Base-by-base conservation (phyloP, 768 basidiomycete species). In the Suillus tomentosus region DNA sequence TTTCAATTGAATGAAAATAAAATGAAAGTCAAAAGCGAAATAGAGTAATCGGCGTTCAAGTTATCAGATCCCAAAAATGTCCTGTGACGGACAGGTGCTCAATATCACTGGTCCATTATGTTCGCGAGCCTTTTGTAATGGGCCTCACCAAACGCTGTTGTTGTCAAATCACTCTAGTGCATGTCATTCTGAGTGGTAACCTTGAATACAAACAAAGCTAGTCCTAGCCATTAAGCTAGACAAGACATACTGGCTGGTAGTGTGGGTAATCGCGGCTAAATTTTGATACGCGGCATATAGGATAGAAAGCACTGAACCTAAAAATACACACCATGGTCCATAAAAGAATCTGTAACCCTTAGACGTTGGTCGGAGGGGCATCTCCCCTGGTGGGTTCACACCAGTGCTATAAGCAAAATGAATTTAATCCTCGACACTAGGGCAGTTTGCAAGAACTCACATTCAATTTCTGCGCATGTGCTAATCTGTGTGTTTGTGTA, bases 401-500 rank as follows among this genome's bases (percentile, higher is more conserved):
- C 53, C 31, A 54, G 11, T 54, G 53, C 53, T 54, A 36, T 11
- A n/a, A 19, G 19, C 53, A 54, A 31, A n/a, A 54, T 5, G 36
- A 54, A 36, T 11, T 54, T 6, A n/a, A 19, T 9, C 11, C 19
- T n/a, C 5, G 34, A 34, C 11, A 54, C 53, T 34, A 54, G 19
- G 11, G 19, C 34, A 36, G 11, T 36, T 34, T 10, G 3, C 34
- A 54, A 36, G 3, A 3, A 54, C 34, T 54, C 11, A 54, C 53
- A n/a, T 54, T 36, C 53, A 54, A 19, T 54, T 54, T 36, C 53
- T 54, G 31, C 19, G 53, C 53, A 13, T 54, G 53, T 34, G 34
- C 53, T 31, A 53, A 7, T 8, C 50, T 71, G 31, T 73, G 68
- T 11, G 60, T 71, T 53, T 78, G 77, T 3, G 70, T 74, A 50